These are phyloP conservation scores for Lycium ferocissimum DNA, from an alignment of 257 asterid genomes.

Conservation along the genomic window DNA sequence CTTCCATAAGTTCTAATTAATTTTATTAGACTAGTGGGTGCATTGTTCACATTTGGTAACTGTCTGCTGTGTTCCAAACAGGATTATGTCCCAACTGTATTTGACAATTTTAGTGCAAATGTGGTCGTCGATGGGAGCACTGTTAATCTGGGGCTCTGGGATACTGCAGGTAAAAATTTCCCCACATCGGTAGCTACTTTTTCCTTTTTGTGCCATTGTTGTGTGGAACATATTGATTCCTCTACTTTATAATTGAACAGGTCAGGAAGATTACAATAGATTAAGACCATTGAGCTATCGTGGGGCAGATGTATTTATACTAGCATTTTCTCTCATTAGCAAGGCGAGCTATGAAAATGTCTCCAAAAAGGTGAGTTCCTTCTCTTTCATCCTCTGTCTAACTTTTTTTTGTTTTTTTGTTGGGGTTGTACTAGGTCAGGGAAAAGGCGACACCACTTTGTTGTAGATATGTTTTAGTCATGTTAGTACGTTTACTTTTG, in stretches of 20 bases:
- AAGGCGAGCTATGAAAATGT: slow-evolving; percentile 91
- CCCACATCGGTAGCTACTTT: not conserved
- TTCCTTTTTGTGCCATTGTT: slow-evolving; percentile 20
- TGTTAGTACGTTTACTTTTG: not conserved
- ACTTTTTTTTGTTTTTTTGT: not conserved
- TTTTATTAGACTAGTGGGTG: not conserved
- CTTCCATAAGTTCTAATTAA: not conserved
- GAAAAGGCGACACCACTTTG: not conserved
- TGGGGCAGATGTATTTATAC: slow-evolving; percentile 96
- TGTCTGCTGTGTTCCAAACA: slow-evolving; percentile 34
- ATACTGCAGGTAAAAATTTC: slow-evolving; percentile 75
- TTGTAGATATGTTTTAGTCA: not conserved
- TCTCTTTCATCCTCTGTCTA: not conserved
- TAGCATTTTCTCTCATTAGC: slow-evolving; percentile 91
- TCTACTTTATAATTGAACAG: slow-evolving; percentile 38
- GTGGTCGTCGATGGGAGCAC: slow-evolving; percentile 90
- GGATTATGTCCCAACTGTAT: slow-evolving; percentile 97
- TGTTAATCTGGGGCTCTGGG: slow-evolving; percentile 90
- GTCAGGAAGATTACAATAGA: slow-evolving; percentile 93
- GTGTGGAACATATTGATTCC: slow-evolving; percentile 28
- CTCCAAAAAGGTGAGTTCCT: slow-evolving; percentile 63
- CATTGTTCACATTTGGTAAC: not conserved
- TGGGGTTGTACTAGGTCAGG: not conserved
- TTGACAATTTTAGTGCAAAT: slow-evolving; percentile 91
- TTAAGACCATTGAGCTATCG: slow-evolving; percentile 92